Percentiles rank a stretch among this genome's conserved stretches.
phyloP scores from a whole-genome alignment of 75 land plant genomes.

The Chamaecyparis obtusa region DNA sequence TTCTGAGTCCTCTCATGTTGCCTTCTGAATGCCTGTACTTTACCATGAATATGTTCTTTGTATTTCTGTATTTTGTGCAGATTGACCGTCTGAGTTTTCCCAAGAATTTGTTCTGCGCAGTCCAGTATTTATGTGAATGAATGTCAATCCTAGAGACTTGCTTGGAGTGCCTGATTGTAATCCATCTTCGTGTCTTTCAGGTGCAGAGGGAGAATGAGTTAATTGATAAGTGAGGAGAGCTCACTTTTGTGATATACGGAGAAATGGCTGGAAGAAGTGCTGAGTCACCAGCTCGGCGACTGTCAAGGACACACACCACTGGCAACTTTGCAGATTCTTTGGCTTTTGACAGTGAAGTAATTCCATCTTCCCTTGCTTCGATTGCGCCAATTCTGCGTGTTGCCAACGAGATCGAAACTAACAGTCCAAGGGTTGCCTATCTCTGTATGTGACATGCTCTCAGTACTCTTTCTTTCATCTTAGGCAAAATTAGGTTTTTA shows the following conservation, averaged over 20 bases:
- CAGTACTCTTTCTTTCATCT: background rate
- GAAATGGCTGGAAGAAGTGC: conserved; percentile 4
- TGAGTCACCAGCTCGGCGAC: conserved; percentile 31
- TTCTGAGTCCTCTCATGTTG: background rate
- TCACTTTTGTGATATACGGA: background rate
- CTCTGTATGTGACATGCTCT: conserved; percentile 54
- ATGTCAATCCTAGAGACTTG: background rate
- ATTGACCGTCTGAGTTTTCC: background rate
- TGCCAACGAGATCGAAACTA: conserved; percentile 86
- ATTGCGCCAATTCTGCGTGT: conserved; percentile 96
- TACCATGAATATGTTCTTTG: background rate
- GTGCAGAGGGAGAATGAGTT: background rate
- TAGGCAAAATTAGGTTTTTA: background rate
- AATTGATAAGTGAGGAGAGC: background rate
- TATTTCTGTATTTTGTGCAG: background rate
- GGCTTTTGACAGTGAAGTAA: conserved; percentile 80
- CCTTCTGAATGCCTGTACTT: background rate
- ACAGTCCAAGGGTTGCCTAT: conserved; percentile 88
- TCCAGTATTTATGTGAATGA: background rate
- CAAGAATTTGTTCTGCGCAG: background rate
- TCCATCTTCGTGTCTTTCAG: background rate
- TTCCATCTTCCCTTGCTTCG: conserved; percentile 80
- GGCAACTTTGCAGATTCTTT: conserved; percentile 53
- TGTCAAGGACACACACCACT: conserved; percentile 65
- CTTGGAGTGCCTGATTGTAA: background rate